A percentile compares a stretch with the other conserved stretches of the same genome.
phyloP scores from a whole-genome alignment of 768 basidiomycete species.

The Chlorophyllum brunneum region DNA sequence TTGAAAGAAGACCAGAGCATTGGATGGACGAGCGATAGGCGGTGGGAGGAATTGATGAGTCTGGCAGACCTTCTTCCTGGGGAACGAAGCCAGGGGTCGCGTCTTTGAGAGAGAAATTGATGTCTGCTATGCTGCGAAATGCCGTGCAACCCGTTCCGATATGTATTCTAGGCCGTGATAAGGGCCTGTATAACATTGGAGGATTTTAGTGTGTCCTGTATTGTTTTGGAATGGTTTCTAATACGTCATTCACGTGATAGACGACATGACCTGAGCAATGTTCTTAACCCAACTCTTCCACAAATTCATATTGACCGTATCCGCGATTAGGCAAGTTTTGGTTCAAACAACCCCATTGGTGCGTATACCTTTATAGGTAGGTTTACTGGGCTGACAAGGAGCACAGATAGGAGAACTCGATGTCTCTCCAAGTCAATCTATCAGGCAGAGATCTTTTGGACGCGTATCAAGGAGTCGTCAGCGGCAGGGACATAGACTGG shows the following conservation, averaged over 20 bases:
- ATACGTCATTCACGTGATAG: slow-evolving; percentile 8
- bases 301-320: neutral
- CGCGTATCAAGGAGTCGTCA: slow-evolving; percentile 74
- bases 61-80: slow-evolving; percentile 19
- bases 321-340: neutral
- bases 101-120: neutral
- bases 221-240: neutral
- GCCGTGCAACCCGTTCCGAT: no score
- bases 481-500: slow-evolving; percentile 69
- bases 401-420: slow-evolving; percentile 23
- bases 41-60: slow-evolving; percentile 50
- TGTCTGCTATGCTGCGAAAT: no score
- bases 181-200: no score
- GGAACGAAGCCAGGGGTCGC: neutral
- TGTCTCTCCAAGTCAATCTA: slow-evolving; percentile 82
- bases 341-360: slow-evolving; percentile 1
- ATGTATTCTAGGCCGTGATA: no score
- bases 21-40: slow-evolving; percentile 47
- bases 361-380: neutral
- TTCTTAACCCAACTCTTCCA: neutral
- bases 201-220: no score
- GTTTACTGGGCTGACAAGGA: neutral
- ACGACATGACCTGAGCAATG: slow-evolving; percentile 2
- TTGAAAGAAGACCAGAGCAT: slow-evolving; percentile 49
- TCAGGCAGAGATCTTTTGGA: slow-evolving; percentile 66